phyloP scores from a whole-genome alignment of 106 monocot genomes.

The Dactylorhiza incarnata region DNA sequence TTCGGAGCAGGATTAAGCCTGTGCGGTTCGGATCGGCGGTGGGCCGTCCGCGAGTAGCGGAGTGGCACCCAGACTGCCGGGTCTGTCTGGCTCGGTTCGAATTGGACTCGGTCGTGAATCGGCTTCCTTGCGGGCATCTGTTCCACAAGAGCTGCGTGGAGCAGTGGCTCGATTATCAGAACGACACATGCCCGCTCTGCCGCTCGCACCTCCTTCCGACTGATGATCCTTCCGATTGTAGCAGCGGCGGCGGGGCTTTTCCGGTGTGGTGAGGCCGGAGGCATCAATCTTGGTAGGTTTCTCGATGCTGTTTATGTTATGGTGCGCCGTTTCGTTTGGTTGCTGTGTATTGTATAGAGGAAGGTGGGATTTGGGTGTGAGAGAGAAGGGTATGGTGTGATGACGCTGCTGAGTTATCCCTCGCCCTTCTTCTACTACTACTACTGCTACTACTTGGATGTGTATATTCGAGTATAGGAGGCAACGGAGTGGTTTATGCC shows the following conservation, averaged over 20 bases:
- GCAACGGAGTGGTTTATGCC: background rate
- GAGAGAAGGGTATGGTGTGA: background rate
- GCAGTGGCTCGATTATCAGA: slow-evolving; percentile 72
- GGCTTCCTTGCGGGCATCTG: slow-evolving; percentile 72
- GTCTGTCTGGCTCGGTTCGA: slow-evolving; percentile 68
- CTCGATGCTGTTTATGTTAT: background rate
- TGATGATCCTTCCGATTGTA: background rate
- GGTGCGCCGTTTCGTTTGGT: background rate
- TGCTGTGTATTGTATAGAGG: background rate
- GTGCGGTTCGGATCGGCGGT: slow-evolving; percentile 34
- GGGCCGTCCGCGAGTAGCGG: slow-evolving; percentile 7
- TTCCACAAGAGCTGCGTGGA: slow-evolving; percentile 77
- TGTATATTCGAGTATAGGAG: slow-evolving; percentile 1
- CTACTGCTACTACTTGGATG: background rate
- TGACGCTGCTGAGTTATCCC: slow-evolving; percentile 4
- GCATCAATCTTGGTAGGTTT: slow-evolving; percentile 1
- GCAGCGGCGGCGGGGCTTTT: background rate
- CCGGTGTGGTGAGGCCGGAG: background rate
- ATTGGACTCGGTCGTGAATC: slow-evolving; percentile 64
- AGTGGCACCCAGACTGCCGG: slow-evolving; percentile 45
- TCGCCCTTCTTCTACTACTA: slow-evolving; percentile 4
- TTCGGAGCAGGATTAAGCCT: slow-evolving; percentile 53
- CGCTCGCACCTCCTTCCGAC: slow-evolving; percentile 43
- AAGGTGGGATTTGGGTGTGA: no score
- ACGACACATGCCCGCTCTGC: slow-evolving; percentile 74